These are phyloP conservation scores for Parathielavia hyrcaniae DNA, from an alignment of 495 filamentous ascomycete genomes.

Conservation along the genomic window DNA sequence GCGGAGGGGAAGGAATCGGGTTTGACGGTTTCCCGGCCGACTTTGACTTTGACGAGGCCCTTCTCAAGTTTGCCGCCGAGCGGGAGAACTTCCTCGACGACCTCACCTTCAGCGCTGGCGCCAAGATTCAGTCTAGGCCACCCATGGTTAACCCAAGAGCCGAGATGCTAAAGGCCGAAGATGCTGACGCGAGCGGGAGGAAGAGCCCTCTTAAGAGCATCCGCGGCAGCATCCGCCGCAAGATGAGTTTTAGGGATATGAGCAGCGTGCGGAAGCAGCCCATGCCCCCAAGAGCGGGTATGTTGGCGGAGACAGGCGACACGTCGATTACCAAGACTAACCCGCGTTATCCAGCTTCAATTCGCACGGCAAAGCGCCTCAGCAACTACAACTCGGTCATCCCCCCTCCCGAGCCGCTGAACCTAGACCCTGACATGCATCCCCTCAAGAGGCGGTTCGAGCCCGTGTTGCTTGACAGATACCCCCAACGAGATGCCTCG, in stretches of 20 bases:
- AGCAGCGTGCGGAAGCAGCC: slow-evolving; percentile 90
- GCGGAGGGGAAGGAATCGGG: slow-evolving; percentile 22
- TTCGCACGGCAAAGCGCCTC: slow-evolving; percentile 79
- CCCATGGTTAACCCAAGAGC: slow-evolving; percentile 69
- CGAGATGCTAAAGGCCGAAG: slow-evolving; percentile 75
- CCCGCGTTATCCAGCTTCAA: slow-evolving; percentile 57
- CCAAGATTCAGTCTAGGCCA: slow-evolving; percentile 60
- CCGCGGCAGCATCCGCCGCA: slow-evolving; percentile 73
- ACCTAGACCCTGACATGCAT: slow-evolving; percentile 87
- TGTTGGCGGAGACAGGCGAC: slow-evolving; percentile 29
- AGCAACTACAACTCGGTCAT: slow-evolving; percentile 99
- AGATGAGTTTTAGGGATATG: slow-evolving; percentile 87
- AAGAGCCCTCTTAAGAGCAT: slow-evolving; percentile 48
- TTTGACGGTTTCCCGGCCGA: slow-evolving; percentile 37
- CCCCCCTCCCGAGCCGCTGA: slow-evolving; percentile 82
- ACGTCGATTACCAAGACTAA: slow-evolving; percentile 18
- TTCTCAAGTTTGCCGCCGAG: slow-evolving; percentile 90
- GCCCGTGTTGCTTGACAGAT: slow-evolving; percentile 86
- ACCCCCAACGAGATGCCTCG: slow-evolving; percentile 75
- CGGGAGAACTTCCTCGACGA: slow-evolving; percentile 91
- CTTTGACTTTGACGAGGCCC: slow-evolving; percentile 86
- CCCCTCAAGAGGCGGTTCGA: slow-evolving; percentile 90
- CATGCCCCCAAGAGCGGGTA: slow-evolving; percentile 65
- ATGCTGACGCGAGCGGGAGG: slow-evolving; percentile 46
- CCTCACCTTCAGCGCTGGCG: slow-evolving; percentile 81